Percentiles rank a stretch among this genome's conserved stretches.
phyloP scores from a whole-genome alignment of 2,329 filamentous ascomycete species.

The Xylaria sp. region DNA sequence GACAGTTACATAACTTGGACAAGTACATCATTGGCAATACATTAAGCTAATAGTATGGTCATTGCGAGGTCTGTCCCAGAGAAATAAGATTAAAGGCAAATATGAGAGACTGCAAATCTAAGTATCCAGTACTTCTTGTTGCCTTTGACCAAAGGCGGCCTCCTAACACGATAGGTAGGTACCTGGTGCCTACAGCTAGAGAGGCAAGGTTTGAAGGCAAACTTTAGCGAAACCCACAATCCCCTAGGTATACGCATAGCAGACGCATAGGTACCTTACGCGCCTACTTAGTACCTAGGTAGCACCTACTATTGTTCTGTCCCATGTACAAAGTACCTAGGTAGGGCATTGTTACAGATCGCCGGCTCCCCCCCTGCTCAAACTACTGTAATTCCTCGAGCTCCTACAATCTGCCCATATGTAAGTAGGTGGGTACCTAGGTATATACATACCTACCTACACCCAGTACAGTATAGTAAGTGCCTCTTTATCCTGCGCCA shows the following conservation, averaged over 20 bases:
- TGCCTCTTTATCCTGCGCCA: constrained; percentile 18
- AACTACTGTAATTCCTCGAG: constrained; percentile 12
- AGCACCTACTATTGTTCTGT: no score
- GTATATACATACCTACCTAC: no score
- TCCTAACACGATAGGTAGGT: no score
- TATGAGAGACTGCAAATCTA: not conserved
- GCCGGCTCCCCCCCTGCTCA: constrained; percentile 5
- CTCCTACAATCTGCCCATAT: not conserved
- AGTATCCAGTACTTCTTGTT: not conserved
- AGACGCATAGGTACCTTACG: no score
- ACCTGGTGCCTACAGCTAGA: not conserved
- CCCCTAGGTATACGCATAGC: no score
- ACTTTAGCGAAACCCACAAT: not conserved
- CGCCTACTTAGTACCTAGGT: not conserved
- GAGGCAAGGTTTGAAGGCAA: not conserved
- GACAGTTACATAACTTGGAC: not conserved
- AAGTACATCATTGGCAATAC: not conserved
- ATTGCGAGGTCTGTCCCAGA: not conserved
- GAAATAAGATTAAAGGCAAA: constrained; percentile 28
- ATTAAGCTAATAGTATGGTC: not conserved
- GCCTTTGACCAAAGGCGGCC: not conserved
- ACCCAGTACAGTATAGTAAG: not conserved
- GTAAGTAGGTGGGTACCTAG: no score
- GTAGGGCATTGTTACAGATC: not conserved
- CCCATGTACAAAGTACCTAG: not conserved